These are phyloP conservation scores for Petunia axillaris DNA, from an alignment of 257 asterid species.

Conservation along the genomic window DNA sequence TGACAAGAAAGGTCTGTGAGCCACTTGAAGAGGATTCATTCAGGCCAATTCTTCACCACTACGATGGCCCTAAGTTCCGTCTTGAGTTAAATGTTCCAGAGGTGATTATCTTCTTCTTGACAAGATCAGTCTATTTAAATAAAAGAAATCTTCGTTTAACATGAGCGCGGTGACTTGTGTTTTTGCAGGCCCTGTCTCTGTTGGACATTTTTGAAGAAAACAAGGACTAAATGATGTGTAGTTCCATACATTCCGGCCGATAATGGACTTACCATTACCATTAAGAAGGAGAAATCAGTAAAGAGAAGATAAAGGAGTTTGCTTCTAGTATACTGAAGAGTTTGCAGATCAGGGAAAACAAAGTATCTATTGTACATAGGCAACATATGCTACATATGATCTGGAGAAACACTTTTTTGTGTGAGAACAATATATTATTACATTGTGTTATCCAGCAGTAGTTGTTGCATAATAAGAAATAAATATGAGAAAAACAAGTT, in stretches of 20 bases:
- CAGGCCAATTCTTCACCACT: conserved; percentile 97
- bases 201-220: conserved; percentile 79
- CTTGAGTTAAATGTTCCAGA: conserved; percentile 89
- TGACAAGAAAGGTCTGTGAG: conserved; percentile 82
- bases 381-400: neutral
- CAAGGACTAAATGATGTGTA: conserved; percentile 33
- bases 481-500: neutral
- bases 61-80: conserved; percentile 98
- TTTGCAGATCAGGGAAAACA: neutral
- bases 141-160: neutral
- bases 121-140: neutral
- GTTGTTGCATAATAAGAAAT: conserved; percentile 20
- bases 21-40: conserved; percentile 95
- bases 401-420: neutral
- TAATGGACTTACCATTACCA: neutral
- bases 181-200: conserved; percentile 77
- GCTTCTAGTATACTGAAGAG: conserved; percentile 25
- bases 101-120: conserved; percentile 41
- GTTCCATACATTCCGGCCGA: neutral
- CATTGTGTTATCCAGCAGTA: conserved; percentile 17
- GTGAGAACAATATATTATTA: conserved; percentile 7
- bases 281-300: neutral
- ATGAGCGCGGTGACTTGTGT: neutral
- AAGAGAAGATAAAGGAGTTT: neutral
- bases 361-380: conserved; percentile 18